A percentile compares a stretch with the other conserved stretches of the same genome.
Conservation (phyloP, 2,329 filamentous ascomycete genomes). For the Trichoderma citrinoviride region DNA sequence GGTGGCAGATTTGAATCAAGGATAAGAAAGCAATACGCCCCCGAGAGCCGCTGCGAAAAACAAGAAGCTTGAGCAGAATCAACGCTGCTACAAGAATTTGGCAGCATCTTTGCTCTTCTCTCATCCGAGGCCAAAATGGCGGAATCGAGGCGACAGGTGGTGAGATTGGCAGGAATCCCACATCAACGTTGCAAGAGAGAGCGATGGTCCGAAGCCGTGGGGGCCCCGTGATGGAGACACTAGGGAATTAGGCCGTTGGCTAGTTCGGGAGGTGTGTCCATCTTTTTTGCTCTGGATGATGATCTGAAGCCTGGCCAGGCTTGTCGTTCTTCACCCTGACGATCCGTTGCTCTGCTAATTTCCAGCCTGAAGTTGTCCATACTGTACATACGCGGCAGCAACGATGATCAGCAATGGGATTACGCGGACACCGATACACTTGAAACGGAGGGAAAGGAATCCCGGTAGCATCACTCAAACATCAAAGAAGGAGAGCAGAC, state of each 20-base stretch:
- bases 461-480: background rate
- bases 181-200: background rate
- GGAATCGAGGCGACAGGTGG: slow-evolving; percentile 13
- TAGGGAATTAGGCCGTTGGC: background rate
- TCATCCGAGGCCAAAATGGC: slow-evolving; percentile 10
- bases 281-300: background rate
- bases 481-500: too few relatives aligned
- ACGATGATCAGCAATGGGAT: background rate
- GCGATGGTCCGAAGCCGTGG: slow-evolving; percentile 17
- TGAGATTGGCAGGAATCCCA: background rate
- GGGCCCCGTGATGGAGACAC: slow-evolving; percentile 5
- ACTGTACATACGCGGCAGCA: background rate
- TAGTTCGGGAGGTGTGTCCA: background rate
- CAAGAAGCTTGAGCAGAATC: background rate
- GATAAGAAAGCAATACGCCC: background rate
- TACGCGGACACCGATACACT: background rate
- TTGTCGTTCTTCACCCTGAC: background rate
- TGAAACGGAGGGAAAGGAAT: background rate
- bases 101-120: background rate
- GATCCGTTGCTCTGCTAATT: background rate
- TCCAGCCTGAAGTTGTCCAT: background rate
- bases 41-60: background rate
- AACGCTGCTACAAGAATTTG: background rate
- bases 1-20: background rate
- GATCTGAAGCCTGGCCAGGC: background rate